Evolutionary conservation across 441 rosid species (phyloP).

Genomic region (Erodium trifolium): DNA sequence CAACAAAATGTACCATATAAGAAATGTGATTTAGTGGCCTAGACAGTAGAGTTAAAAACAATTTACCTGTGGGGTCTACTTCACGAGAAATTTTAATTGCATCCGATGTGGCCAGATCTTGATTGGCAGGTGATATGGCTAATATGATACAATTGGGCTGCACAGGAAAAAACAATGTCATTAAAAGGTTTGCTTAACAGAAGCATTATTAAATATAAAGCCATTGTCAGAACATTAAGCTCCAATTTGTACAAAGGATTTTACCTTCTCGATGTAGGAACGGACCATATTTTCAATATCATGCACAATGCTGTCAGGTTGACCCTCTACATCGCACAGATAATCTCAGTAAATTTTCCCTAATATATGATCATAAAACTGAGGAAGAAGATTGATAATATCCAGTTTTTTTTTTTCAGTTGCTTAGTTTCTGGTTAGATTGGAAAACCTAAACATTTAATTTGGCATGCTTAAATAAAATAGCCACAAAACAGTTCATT

Average conservation of each 20-base stretch:
- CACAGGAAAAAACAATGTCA: slow-evolving; percentile 9
- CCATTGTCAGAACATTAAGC: no score
- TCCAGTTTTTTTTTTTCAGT: background rate
- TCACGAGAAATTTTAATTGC: slow-evolving; percentile 97
- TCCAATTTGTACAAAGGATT: background rate
- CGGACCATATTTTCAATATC: slow-evolving; percentile 98
- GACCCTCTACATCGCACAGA: slow-evolving; percentile 64
- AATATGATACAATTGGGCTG: slow-evolving; percentile 90
- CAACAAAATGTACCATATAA: background rate
- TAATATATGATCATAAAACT: no score
- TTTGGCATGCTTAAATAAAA: background rate
- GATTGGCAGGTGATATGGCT: slow-evolving; percentile 99
- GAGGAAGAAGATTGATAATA: slow-evolving; percentile 8
- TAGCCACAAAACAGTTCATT: background rate
- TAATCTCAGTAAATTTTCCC: slow-evolving; percentile 21
- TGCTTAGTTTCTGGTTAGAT: background rate
- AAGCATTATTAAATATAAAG: no score
- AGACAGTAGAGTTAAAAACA: background rate
- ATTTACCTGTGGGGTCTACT: slow-evolving; percentile 83
- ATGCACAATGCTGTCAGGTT: slow-evolving; percentile 71
- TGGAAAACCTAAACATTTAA: background rate
- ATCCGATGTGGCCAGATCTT: slow-evolving; percentile 98
- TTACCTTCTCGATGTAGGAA: slow-evolving; percentile 84
- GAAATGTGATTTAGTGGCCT: slow-evolving; percentile 4
- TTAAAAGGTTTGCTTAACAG: no score